Conservation (phyloP, 2,329 filamentous ascomycete genomes). For the Penicillium sclerotigenum region DNA sequence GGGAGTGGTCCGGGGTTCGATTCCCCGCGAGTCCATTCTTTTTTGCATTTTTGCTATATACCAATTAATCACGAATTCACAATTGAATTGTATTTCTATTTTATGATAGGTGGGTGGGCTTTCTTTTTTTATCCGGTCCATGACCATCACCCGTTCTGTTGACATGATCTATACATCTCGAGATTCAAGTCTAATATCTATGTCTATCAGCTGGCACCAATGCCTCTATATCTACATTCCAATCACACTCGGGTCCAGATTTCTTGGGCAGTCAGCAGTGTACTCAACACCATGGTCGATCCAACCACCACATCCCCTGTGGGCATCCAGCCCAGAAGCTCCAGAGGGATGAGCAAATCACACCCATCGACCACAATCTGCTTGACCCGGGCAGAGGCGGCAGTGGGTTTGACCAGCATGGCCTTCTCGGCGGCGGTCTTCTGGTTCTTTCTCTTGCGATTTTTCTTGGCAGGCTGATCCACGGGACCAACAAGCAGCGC, state of each 20-base stretch:
- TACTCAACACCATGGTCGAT: slow-evolving; percentile 59
- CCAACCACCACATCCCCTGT: slow-evolving; percentile 54
- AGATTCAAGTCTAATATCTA: not conserved
- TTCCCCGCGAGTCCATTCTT: slow-evolving; percentile 48
- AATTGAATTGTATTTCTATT: not conserved
- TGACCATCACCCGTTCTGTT: not conserved
- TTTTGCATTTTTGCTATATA: slow-evolving; percentile 5
- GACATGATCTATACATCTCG: not conserved
- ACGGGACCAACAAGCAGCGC: slow-evolving; percentile 16
- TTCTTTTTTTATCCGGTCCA: not conserved
- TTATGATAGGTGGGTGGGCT: too few relatives aligned
- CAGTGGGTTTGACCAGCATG: not conserved
- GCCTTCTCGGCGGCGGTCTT: slow-evolving; percentile 21
- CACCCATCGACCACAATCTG: slow-evolving; percentile 56
- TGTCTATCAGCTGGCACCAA: not conserved
- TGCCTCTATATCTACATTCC: not conserved
- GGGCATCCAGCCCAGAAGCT: slow-evolving; percentile 59
- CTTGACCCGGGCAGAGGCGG: slow-evolving; percentile 39
- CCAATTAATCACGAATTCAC: too few relatives aligned
- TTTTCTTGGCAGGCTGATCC: slow-evolving; percentile 20
- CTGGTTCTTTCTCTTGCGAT: slow-evolving; percentile 21
- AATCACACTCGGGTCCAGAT: slow-evolving; percentile 51
- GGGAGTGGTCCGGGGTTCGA: slow-evolving; percentile 50
- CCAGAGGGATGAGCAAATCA: slow-evolving; percentile 62
- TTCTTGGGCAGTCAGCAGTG: slow-evolving; percentile 57